Conservation (phyloP, 768 basidiomycete genomes). For the Boletus subcaerulescens region DNA sequence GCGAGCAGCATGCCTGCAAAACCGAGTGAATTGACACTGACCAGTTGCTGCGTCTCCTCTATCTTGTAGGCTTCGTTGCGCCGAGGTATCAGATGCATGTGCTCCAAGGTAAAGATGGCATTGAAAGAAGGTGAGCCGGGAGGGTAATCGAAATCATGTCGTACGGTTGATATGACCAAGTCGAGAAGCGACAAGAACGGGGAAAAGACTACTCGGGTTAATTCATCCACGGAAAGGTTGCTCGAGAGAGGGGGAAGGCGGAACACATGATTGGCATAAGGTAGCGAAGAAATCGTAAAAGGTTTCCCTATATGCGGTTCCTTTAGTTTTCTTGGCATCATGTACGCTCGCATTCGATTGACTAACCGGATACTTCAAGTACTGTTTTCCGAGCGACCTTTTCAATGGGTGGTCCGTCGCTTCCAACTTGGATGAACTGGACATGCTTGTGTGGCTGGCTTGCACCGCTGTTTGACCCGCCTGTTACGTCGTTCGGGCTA, state of each 20-base stretch:
- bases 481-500: conserved; percentile 34
- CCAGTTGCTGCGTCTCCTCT: conserved; percentile 46
- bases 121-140: conserved; percentile 76
- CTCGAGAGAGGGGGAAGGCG: conserved; percentile 38
- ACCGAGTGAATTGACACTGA: conserved; percentile 84
- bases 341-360: neutral
- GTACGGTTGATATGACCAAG: conserved; percentile 68
- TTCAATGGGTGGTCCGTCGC: conserved; percentile 76
- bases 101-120: conserved; percentile 74
- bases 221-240: conserved; percentile 33
- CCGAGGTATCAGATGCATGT: conserved; percentile 86
- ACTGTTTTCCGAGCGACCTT: conserved; percentile 53
- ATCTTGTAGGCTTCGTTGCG: conserved; percentile 57
- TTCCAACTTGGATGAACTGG: conserved; percentile 73
- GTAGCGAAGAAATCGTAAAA: conserved; percentile 61
- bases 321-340: conserved; percentile 1
- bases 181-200: conserved; percentile 76
- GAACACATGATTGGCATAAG: conserved; percentile 79
- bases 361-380: conserved; percentile 43
- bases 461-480: conserved; percentile 77
- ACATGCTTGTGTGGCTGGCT: conserved; percentile 90
- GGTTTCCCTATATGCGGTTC: conserved; percentile 53
- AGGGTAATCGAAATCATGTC: conserved; percentile 63
- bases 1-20: conserved; percentile 89
- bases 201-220: conserved; percentile 51